These are phyloP conservation scores for Penicillium verhagenii DNA, from an alignment of 495 filamentous ascomycete species.

Conservation along the genomic window DNA sequence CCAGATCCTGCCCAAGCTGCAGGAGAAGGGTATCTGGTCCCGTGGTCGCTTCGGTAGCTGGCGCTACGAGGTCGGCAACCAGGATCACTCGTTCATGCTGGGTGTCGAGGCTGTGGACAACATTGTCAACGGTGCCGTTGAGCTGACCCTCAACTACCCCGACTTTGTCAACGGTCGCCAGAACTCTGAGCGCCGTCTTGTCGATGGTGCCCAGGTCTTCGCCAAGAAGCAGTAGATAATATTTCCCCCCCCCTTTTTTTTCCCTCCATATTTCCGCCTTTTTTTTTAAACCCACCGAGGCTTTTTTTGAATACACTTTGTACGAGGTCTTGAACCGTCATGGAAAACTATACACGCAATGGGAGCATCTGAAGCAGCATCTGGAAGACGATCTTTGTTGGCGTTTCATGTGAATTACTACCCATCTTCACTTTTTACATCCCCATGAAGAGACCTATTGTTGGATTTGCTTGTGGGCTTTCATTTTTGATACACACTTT, in stretches of 20 bases:
- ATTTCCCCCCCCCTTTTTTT: slow-evolving; percentile 1
- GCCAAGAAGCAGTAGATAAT: slow-evolving; percentile 48
- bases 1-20: slow-evolving; percentile 87
- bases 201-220: slow-evolving; percentile 70
- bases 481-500: slow-evolving; percentile 7
- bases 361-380: slow-evolving; percentile 35
- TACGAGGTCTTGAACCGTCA: slow-evolving; percentile 25
- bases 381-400: slow-evolving; percentile 33
- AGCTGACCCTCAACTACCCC: slow-evolving; percentile 97
- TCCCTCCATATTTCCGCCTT: slow-evolving; percentile 4
- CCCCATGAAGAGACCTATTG: slow-evolving; percentile 20
- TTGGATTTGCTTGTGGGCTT: slow-evolving; percentile 10
- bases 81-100: slow-evolving; percentile 98
- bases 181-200: slow-evolving; percentile 85
- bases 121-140: slow-evolving; percentile 90
- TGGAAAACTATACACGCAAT: slow-evolving; percentile 24
- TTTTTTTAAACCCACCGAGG: slow-evolving; percentile 12
- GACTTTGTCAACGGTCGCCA: slow-evolving; percentile 94
- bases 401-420: slow-evolving; percentile 33
- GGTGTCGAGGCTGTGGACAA: slow-evolving; percentile 96
- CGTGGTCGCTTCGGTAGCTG: slow-evolving; percentile 97
- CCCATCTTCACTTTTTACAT: slow-evolving; percentile 21
- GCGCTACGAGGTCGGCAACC: slow-evolving; percentile 96
- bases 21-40: slow-evolving; percentile 88
- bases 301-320: slow-evolving; percentile 23